Conservation (phyloP, 116 monocot genomes). For the Trichopus zeylanicus region DNA sequence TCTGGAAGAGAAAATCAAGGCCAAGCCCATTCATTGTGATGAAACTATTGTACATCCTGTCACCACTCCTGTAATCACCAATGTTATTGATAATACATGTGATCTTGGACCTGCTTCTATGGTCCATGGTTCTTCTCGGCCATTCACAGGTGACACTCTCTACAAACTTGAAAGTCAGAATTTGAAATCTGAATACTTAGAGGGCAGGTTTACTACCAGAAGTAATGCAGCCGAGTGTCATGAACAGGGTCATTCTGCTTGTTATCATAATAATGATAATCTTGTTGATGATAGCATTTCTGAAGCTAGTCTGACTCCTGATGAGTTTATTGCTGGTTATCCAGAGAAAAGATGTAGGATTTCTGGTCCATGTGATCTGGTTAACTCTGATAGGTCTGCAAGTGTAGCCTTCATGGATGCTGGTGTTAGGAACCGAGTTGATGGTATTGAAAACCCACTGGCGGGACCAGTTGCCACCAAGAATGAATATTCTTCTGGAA, state of each 20-base stretch:
- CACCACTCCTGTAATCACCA: neutral
- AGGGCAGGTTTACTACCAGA: neutral
- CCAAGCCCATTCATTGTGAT: neutral
- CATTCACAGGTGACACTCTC: conserved; percentile 5
- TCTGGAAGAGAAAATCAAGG: conserved; percentile 18
- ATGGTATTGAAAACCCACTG: neutral
- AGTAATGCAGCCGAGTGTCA: neutral
- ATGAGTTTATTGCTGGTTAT: neutral
- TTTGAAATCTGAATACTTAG: conserved; percentile 1
- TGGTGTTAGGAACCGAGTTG: neutral
- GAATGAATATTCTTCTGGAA: conserved; percentile 8
- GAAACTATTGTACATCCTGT: conserved; percentile 8
- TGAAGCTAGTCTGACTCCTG: neutral
- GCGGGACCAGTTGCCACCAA: neutral
- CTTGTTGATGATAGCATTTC: neutral
- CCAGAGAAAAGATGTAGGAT: neutral
- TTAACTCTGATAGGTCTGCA: conserved; percentile 7
- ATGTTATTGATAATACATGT: neutral
- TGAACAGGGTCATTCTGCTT: conserved; percentile 5
- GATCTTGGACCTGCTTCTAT: conserved; percentile 2
- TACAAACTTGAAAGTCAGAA: conserved; percentile 5
- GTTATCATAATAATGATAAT: neutral
- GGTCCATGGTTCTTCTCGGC: conserved; percentile 3
- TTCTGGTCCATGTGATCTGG: conserved; percentile 7
- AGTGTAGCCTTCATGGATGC: neutral